A percentile compares a stretch with the other conserved stretches of the same genome.
phyloP scores from a whole-genome alignment of 2,329 filamentous ascomycete species.

The Botrytis byssoidea region DNA sequence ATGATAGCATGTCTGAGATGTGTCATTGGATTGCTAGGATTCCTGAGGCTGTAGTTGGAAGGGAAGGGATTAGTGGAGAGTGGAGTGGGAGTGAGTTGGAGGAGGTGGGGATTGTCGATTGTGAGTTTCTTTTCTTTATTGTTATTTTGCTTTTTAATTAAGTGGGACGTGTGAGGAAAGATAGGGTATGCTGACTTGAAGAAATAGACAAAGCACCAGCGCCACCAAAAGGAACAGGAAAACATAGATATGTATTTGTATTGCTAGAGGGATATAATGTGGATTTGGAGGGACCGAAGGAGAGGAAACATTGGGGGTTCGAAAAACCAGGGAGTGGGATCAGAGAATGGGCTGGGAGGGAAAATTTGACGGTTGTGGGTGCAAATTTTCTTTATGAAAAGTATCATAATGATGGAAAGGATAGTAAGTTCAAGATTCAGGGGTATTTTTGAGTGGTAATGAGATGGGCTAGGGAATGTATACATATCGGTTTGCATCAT shows the following conservation, averaged over 20 bases:
- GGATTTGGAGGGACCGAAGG: slow-evolving; percentile 46
- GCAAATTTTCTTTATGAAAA: slow-evolving; percentile 39
- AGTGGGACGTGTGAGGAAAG: too few relatives aligned
- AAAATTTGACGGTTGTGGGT: slow-evolving; percentile 49
- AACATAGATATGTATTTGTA: slow-evolving; percentile 57
- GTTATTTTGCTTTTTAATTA: background rate
- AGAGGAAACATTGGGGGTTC: slow-evolving; percentile 56
- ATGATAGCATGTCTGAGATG: slow-evolving; percentile 56
- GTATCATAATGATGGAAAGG: slow-evolving; percentile 51
- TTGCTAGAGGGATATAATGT: slow-evolving; percentile 45
- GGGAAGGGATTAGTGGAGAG: background rate
- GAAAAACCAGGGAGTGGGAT: slow-evolving; percentile 49
- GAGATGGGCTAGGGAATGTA: background rate
- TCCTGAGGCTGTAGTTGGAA: slow-evolving; percentile 5
- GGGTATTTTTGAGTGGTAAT: background rate
- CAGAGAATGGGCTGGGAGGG: slow-evolving; percentile 49
- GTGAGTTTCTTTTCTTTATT: slow-evolving; percentile 26
- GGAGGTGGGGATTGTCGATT: slow-evolving; percentile 25
- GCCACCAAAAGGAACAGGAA: slow-evolving; percentile 54
- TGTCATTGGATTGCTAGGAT: slow-evolving; percentile 51
- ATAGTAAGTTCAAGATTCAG: background rate
- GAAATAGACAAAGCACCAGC: slow-evolving; percentile 50
- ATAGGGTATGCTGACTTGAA: background rate
- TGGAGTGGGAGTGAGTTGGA: background rate
- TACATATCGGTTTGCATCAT: background rate